Conservation (phyloP, 345 rosid species). For the Corymbia maculata region DNA sequence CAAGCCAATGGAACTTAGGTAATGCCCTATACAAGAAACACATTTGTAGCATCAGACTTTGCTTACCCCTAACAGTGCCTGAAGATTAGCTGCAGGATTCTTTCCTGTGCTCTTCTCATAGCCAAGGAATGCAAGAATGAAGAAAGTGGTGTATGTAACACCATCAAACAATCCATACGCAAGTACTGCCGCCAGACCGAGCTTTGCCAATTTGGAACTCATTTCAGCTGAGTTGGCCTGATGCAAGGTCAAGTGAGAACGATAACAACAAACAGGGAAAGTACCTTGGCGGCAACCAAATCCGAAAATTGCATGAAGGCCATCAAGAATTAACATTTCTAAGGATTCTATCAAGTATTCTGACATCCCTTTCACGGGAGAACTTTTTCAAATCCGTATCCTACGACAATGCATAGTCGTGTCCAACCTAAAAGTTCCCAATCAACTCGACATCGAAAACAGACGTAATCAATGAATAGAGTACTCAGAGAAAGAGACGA, state of each 20-base stretch:
- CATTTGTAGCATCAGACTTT: background rate
- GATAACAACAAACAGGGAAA: background rate
- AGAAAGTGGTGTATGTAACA: conserved; percentile 24
- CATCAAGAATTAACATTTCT: background rate
- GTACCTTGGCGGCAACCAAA: background rate
- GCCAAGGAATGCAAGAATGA: conserved; percentile 25
- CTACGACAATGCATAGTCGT: background rate
- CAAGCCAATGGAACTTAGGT: background rate
- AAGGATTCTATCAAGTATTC: background rate
- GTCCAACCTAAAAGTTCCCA: background rate
- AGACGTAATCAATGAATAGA: background rate
- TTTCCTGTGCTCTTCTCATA: conserved; percentile 30
- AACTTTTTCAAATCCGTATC: background rate
- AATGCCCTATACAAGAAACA: background rate
- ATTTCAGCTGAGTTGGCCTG: conserved; percentile 9
- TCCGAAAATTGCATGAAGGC: background rate
- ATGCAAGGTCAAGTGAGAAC: background rate
- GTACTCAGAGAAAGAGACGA: background rate
- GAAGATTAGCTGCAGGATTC: conserved; percentile 32
- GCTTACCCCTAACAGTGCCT: conserved; percentile 22
- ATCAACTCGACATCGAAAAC: background rate
- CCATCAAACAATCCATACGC: conserved; percentile 33
- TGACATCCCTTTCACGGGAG: background rate
- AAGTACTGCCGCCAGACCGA: conserved; percentile 32
- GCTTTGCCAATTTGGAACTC: conserved; percentile 25